These are phyloP conservation scores for Lathyrus tuberosus DNA, from an alignment of 306 rosid genomes.

Conservation along the genomic window DNA sequence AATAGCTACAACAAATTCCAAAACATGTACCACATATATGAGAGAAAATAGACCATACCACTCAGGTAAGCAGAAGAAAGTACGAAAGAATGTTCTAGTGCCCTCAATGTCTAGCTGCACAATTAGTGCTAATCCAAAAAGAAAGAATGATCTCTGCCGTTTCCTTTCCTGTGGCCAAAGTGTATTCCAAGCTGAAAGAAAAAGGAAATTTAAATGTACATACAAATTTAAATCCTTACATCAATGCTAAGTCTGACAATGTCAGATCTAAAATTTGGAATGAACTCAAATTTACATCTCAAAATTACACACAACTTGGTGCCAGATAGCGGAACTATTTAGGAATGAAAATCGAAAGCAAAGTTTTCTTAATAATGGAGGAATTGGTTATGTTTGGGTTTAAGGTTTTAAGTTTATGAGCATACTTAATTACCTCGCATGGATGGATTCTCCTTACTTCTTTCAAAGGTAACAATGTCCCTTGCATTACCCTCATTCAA, in stretches of 20 bases:
- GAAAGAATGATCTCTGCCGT: slow-evolving; percentile 94
- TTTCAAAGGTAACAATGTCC: slow-evolving; percentile 38
- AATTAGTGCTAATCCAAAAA: slow-evolving; percentile 89
- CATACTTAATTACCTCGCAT: slow-evolving; percentile 68
- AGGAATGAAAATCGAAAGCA: slow-evolving; percentile 17
- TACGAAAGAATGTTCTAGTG: slow-evolving; percentile 82
- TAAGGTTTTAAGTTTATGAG: slow-evolving; percentile 28
- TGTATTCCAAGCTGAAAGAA: slow-evolving; percentile 79
- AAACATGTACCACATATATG: slow-evolving; percentile 18
- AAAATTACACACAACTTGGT: slow-evolving; percentile 13
- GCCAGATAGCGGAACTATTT: neutral
- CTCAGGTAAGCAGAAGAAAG: slow-evolving; percentile 86
- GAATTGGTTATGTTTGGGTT: neutral
- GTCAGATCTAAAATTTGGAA: slow-evolving; percentile 24
- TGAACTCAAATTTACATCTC: slow-evolving; percentile 12
- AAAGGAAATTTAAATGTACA: slow-evolving; percentile 23
- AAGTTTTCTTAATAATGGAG: slow-evolving; percentile 4
- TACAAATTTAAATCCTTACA: neutral
- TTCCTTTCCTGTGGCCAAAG: slow-evolving; percentile 99
- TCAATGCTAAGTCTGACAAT: slow-evolving; percentile 1
- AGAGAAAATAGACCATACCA: slow-evolving; percentile 63
- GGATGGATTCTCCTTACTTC: slow-evolving; percentile 63
- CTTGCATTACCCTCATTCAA: slow-evolving; percentile 59
- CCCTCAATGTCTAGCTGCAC: slow-evolving; percentile 86
- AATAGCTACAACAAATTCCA: slow-evolving; percentile 12